Percentiles rank a stretch among this genome's conserved stretches.
These are phyloP conservation scores for Jamesozyma piceae DNA, from an alignment of 805 yeast species.

Conservation along the genomic window DNA sequence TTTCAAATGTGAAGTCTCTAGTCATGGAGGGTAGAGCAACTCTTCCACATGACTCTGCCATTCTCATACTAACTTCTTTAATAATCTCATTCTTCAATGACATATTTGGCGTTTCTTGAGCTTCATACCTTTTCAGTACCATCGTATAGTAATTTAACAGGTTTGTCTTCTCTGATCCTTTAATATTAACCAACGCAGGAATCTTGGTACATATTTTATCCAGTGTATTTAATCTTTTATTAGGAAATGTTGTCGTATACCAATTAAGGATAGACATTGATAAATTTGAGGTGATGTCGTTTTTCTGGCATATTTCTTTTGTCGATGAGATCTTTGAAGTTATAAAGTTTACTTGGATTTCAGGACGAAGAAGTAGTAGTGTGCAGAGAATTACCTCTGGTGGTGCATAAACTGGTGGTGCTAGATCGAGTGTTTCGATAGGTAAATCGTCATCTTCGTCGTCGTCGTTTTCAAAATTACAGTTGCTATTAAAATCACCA, in stretches of 20 bases:
- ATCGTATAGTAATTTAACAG: conserved; percentile 36
- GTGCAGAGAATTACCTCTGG: conserved; percentile 35
- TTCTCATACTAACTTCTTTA: conserved; percentile 49
- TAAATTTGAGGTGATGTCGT: conserved; percentile 24
- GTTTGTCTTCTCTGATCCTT: conserved; percentile 1
- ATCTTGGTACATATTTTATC: conserved; percentile 24
- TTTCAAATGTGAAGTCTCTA: conserved; percentile 46
- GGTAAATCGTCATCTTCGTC: conserved; percentile 26
- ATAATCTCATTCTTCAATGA: conserved; percentile 28
- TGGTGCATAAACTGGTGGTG: conserved; percentile 41
- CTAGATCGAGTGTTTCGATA: conserved; percentile 52
- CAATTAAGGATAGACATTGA: conserved; percentile 34
- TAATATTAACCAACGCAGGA: conserved; percentile 11
- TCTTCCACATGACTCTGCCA: conserved; percentile 78
- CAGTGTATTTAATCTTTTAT: conserved; percentile 20
- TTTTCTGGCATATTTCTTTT: conserved; percentile 27
- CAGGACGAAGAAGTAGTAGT: conserved; percentile 41
- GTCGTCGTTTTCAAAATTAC: too few species aligned
- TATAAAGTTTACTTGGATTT: conserved; percentile 42
- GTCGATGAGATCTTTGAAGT: conserved; percentile 4
- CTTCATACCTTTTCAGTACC: conserved; percentile 28
- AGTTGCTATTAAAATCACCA: too few species aligned
- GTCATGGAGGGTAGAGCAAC: conserved; percentile 68
- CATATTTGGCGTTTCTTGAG: background rate
- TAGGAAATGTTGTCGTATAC: conserved; percentile 33